Conservation (phyloP, 352 stramenopile genomes). For the Blastocystis sp. region DNA sequence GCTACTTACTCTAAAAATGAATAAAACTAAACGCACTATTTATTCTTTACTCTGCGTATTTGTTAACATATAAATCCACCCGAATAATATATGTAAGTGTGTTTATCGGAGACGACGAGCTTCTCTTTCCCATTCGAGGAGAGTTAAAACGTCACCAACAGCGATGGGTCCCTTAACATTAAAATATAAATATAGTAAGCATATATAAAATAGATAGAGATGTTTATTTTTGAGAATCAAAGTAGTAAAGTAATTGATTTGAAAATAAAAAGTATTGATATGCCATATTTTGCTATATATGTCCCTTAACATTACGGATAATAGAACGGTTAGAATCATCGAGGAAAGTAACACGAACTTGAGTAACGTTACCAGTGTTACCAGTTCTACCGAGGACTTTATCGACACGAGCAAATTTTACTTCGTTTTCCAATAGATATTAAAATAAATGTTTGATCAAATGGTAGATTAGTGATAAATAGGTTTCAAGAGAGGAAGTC, state of each 20-base stretch:
- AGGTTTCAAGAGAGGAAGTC: too few relatives aligned
- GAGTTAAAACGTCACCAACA: slow-evolving; percentile 82
- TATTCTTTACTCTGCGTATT: too few relatives aligned
- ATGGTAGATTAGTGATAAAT: too few relatives aligned
- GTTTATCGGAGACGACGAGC: slow-evolving; percentile 87
- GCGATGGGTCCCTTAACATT: slow-evolving; percentile 5
- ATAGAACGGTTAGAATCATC: slow-evolving; percentile 92
- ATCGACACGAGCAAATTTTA: slow-evolving; percentile 94
- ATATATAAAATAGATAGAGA: not conserved
- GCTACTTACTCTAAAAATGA: too few relatives aligned
- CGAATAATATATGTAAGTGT: too few relatives aligned
- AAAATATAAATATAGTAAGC: too few relatives aligned
- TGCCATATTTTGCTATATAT: slow-evolving; percentile 60
- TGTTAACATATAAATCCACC: too few relatives aligned
- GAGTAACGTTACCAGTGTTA: slow-evolving; percentile 99
- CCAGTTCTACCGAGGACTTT: slow-evolving; percentile 92
- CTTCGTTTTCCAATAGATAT: slow-evolving; percentile 44
- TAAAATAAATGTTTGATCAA: too few relatives aligned
- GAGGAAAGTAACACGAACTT: slow-evolving; percentile 95
- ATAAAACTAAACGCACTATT: too few relatives aligned
- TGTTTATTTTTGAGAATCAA: not conserved
- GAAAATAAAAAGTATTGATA: not conserved
- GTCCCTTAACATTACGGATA: slow-evolving; percentile 98
- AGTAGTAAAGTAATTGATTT: not conserved
- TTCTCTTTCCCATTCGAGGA: slow-evolving; percentile 97